A percentile compares a stretch with the other conserved stretches of the same genome.
phyloP scores from a whole-genome alignment of 805 yeast species.

The Komagataella phaffii region DNA sequence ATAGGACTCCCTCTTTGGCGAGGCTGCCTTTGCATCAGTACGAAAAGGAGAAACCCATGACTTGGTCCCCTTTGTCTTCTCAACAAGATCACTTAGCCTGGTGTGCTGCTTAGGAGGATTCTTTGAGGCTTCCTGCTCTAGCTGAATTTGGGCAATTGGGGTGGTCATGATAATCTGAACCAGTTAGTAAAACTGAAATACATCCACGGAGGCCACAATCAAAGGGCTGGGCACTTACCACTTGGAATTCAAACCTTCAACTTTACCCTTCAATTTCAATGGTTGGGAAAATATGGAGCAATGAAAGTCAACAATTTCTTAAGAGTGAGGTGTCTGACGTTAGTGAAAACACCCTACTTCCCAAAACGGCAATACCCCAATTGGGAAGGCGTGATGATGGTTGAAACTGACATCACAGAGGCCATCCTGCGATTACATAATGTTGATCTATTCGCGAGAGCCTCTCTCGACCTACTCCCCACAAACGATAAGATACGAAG shows the following conservation, averaged over 20 bases:
- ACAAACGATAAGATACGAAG: not conserved
- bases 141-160: not conserved
- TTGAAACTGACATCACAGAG: not conserved
- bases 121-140: not conserved
- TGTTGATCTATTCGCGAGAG: not conserved
- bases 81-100: not conserved
- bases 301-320: not conserved
- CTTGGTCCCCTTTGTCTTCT: not conserved
- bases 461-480: not conserved
- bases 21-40: not conserved
- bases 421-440: too few species aligned
- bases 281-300: not conserved
- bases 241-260: not conserved
- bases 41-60: slow-evolving; percentile 1
- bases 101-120: not conserved
- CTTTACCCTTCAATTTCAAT: not conserved
- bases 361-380: not conserved
- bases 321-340: not conserved
- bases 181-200: not conserved
- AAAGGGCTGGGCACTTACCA: not conserved
- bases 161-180: not conserved
- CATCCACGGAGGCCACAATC: not conserved
- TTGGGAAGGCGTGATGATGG: not conserved
- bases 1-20: not conserved
- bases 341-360: not conserved